Evolutionary conservation across 2,329 filamentous ascomycete species (phyloP).

Genomic region (Penicillium sp.): DNA sequence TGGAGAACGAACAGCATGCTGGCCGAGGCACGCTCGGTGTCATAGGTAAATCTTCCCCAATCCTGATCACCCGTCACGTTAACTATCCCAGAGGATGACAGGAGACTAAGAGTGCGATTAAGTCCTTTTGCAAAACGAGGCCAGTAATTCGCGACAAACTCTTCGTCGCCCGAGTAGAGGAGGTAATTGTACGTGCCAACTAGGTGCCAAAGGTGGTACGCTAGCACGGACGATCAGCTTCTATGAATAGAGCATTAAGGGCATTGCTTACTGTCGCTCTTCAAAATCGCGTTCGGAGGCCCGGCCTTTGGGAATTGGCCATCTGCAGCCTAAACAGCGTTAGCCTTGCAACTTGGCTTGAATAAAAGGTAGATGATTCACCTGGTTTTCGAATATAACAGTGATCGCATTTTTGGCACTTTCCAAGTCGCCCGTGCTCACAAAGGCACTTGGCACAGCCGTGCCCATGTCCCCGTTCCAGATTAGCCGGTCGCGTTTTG

Average conservation of each 20-base stretch:
- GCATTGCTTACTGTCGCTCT: neutral
- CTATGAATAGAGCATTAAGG: too few species aligned
- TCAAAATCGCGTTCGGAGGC: neutral
- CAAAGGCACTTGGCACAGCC: neutral
- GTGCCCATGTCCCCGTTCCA: slow-evolving; percentile 2
- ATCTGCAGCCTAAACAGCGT: neutral
- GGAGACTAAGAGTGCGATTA: neutral
- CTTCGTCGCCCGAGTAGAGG: neutral
- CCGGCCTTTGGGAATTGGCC: slow-evolving; percentile 3
- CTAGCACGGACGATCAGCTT: neutral
- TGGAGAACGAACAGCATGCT: too few species aligned
- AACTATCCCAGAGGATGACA: neutral
- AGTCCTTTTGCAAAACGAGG: neutral
- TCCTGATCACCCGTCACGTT: too few species aligned
- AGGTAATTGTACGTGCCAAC: slow-evolving; percentile 5
- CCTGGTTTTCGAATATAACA: slow-evolving; percentile 1
- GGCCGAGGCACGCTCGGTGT: too few species aligned
- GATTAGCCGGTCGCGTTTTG: neutral
- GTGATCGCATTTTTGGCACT: neutral
- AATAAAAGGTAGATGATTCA: neutral
- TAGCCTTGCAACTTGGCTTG: neutral
- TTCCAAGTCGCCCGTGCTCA: slow-evolving; percentile 26
- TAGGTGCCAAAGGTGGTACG: slow-evolving; percentile 2
- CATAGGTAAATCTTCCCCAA: too few species aligned
- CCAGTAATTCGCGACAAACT: neutral